Evolutionary conservation across 202 grass and related monocot genomes (phyloP).

Genomic region (Schoenoplectus tabernaemontani): DNA sequence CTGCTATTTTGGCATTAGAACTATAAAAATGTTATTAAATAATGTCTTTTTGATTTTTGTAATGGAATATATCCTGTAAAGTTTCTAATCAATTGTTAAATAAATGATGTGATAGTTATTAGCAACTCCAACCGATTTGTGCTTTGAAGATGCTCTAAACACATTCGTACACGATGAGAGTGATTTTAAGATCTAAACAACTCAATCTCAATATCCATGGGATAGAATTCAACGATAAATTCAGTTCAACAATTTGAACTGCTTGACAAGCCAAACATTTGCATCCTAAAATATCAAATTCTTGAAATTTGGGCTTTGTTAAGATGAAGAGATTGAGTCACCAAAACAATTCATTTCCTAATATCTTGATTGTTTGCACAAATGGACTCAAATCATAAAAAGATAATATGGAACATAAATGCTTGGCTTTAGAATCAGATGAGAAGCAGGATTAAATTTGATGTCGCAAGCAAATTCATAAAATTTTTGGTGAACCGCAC

Average conservation of each 20-base stretch:
- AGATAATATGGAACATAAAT: not conserved
- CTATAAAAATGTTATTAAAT: no score
- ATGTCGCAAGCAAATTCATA: not conserved
- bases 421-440: not conserved
- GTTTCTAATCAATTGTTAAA: no score
- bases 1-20: no score
- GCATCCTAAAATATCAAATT: not conserved
- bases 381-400: not conserved
- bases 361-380: not conserved
- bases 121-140: no score
- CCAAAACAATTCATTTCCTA: not conserved
- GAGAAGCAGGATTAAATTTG: not conserved
- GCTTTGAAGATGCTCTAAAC: no score
- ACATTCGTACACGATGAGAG: no score
- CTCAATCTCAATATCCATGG: no score
- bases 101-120: no score
- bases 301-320: no score
- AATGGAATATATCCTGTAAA: no score
- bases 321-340: not conserved
- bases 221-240: not conserved
- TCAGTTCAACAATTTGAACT: not conserved
- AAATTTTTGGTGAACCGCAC: not conserved
- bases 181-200: no score
- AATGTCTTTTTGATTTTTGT: no score
- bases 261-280: not conserved